Evolutionary conservation across 2,329 filamentous ascomycete genomes (phyloP), one percentile per base, ranked within the genome.

Genomic region (Diaporthe nobilis): DNA sequence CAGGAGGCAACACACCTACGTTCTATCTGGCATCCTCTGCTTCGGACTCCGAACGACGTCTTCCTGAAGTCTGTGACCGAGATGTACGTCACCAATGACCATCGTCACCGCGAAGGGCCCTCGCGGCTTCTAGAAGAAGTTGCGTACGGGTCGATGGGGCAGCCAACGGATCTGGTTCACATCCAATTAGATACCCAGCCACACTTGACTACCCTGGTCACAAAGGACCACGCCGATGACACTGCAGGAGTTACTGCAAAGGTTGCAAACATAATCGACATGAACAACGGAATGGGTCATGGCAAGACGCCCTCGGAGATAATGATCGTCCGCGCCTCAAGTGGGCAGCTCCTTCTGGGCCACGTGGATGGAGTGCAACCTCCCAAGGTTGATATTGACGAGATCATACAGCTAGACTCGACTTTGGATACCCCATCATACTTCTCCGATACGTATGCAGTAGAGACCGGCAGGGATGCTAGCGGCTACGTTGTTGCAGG

Each of bases 41-140:
- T 92, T 63, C 80, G 79, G 13, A 92, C 90, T 0, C 91, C 91
- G 1, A 92, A 92, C 77, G 91, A 93, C 77, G 81, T 93, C 17
- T 81, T 88, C 8, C 89, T 87, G 2, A 79, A 82, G 5, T 87
- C 84, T 0, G 85, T 87, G 0, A 83, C 79, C 17, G 86, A 87
- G 0, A 87, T 92, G 80, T 89, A 90, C 68, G 87, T 92, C 8
- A 92, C 90, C 0, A 92, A 92, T 77, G 91, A 92, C 77, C 90
- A 92, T 72, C 82, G 82, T 77, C 87, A 92, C 80, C 85, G 84
- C 0, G 85, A 88, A 1, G 90, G 90, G 0, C 7, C 80, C 0
- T 80, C 87, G 81, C 85, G 90, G 2, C 12, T 79, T 0, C 1
- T 91, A 0, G 91, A 92, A 77, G 86, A 88, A 47, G 0, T 88